Conservation (phyloP, 352 stramenopile species). For the Globisporangium paddicum region DNA sequence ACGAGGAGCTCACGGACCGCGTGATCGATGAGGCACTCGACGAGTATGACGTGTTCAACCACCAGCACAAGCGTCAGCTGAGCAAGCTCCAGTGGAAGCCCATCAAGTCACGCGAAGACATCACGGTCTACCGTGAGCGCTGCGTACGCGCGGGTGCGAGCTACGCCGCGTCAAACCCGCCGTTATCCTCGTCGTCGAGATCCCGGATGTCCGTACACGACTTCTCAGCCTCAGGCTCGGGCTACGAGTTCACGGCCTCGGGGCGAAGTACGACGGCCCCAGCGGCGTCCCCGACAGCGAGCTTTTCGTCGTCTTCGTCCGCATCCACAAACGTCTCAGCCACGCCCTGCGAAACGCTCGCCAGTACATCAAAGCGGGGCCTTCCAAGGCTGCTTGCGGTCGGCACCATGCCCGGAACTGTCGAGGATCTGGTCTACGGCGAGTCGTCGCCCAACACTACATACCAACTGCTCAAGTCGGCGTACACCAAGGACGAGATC, state of each 20-base stretch:
- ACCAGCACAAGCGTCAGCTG: constrained; percentile 24
- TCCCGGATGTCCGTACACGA: background rate
- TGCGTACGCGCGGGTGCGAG: constrained; percentile 2
- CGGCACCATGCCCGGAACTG: constrained; percentile 29
- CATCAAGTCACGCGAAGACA: constrained; percentile 41
- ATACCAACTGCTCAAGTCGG: constrained; percentile 24
- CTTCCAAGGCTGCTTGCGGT: constrained; percentile 32
- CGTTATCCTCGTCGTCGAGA: background rate
- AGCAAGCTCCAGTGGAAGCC: constrained; percentile 39
- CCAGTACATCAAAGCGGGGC: background rate
- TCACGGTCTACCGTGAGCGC: constrained; percentile 45
- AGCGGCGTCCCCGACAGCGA: background rate
- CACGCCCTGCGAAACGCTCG: background rate
- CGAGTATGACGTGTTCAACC: constrained; percentile 21
- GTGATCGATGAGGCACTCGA: constrained; percentile 30
- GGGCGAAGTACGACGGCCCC: background rate
- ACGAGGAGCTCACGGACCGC: constrained; percentile 20
- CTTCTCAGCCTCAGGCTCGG: background rate
- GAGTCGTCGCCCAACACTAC: constrained; percentile 27
- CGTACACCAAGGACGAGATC: constrained; percentile 33
- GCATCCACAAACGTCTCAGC: background rate
- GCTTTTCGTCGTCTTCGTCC: background rate
- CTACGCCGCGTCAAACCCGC: background rate
- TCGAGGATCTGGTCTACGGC: constrained; percentile 58
- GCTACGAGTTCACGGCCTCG: background rate